Evolutionary conservation across 2,329 filamentous ascomycete genomes (phyloP).

Genomic region (Verticillium isaacii): DNA sequence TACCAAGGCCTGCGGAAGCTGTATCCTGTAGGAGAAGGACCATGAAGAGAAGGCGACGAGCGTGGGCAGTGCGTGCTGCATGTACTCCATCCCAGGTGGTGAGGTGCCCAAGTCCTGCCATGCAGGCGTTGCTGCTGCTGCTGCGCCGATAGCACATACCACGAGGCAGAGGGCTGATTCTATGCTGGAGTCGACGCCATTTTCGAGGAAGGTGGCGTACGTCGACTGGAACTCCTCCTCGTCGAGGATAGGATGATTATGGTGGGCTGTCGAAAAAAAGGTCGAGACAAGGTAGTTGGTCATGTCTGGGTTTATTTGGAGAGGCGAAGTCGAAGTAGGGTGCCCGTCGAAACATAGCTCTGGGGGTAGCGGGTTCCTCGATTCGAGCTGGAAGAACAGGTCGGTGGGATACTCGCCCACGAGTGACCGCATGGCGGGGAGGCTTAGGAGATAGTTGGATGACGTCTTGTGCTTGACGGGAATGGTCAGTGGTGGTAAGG

Average conservation of each 20-base stretch:
- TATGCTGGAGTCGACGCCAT: slow-evolving; percentile 15
- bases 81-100: slow-evolving; percentile 24
- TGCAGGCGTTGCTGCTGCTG: slow-evolving; percentile 14
- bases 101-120: slow-evolving; percentile 12
- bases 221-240: slow-evolving; percentile 17
- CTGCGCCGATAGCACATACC: slow-evolving; percentile 21
- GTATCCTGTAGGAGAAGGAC: slow-evolving; percentile 21
- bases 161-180: slow-evolving; percentile 24
- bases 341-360: slow-evolving; percentile 15
- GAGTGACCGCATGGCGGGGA: slow-evolving; percentile 20
- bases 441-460: slow-evolving; percentile 20
- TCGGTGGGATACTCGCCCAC: slow-evolving; percentile 23
- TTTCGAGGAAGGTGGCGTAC: slow-evolving; percentile 17
- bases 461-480: slow-evolving; percentile 23
- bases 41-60: slow-evolving; percentile 21
- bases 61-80: slow-evolving; percentile 22
- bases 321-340: neutral
- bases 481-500: slow-evolving; percentile 19
- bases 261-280: slow-evolving; percentile 20
- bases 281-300: slow-evolving; percentile 17
- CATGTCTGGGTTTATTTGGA: slow-evolving; percentile 9
- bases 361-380: slow-evolving; percentile 16
- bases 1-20: slow-evolving; percentile 22
- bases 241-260: slow-evolving; percentile 22
- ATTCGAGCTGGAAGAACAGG: slow-evolving; percentile 21